Base-by-base conservation (phyloP, 2,329 filamentous ascomycete genomes). In the Diaporthe destruens region DNA sequence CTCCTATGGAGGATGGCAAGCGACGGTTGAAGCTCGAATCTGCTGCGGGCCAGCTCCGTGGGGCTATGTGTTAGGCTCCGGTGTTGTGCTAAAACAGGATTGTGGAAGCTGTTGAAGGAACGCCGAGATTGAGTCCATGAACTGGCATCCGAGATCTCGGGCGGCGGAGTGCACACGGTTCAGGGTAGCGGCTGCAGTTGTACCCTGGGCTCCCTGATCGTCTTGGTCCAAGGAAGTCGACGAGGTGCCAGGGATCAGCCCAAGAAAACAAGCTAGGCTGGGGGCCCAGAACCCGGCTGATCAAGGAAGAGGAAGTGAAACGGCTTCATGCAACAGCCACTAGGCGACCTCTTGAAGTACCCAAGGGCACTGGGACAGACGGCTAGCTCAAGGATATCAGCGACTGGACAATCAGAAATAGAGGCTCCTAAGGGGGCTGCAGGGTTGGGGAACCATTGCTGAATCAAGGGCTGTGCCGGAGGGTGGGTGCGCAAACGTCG, bases 301-400 rank as follows among this genome's bases (percentile, higher is more conserved):
- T 44, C 47, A 36, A 61, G 72, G 47, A 56, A 61, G 49, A 74
- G 51, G 65, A 57, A 66, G 49, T 72, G 56, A 65, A 66, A 69
- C 53, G 70, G n/a, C 65, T 74, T 72, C 56, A 72, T 72, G 59
- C 71, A 61, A 39, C 67, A 70, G 47, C 61, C 61, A 66, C 61
- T 2, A 32, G 44, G n/a, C 44, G 47, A 66, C 61, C 61, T 66
- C 61, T 53, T 66, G 16, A 66, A 39, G 32, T 66, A 53, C 47
- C 14, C 47, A 53, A 32, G n/a, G 53, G 25, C 20, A 53, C 47
- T 39, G 61, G 47, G 29, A 16, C 53, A 53, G 65, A 47, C 57
- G 23, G 25, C 72, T 69, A 56, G 49, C 20, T 53, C n/a, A 42
- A 57, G 29, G 32, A 34, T 65, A 68, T 74, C 66, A 74, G 73